A percentile compares a stretch with the other conserved stretches of the same genome.
phyloP scores from a whole-genome alignment of 2,329 filamentous ascomycete species.

The Emericellopsis atlantica region DNA sequence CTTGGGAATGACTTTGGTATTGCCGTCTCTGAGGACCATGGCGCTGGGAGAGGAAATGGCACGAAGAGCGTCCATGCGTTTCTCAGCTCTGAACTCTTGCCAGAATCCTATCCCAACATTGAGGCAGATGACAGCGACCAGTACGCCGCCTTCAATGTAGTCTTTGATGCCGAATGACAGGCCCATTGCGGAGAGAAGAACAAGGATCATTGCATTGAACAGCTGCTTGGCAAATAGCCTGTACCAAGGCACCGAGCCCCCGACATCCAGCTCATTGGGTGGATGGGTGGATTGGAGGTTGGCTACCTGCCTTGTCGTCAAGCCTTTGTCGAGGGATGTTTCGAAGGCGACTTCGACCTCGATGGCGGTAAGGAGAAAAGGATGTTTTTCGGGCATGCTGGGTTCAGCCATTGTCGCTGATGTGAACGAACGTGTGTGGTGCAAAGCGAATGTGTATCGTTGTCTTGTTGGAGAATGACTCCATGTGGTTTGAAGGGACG shows the following conservation, averaged over 20 bases:
- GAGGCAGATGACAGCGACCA: slow-evolving; percentile 53
- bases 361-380: slow-evolving; percentile 46
- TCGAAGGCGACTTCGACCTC: slow-evolving; percentile 50
- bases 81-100: slow-evolving; percentile 52
- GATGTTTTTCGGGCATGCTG: slow-evolving; percentile 27
- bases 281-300: slow-evolving; percentile 48
- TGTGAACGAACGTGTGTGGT: background rate
- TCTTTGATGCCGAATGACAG: slow-evolving; percentile 55
- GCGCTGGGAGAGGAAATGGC: slow-evolving; percentile 52
- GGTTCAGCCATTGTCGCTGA: slow-evolving; percentile 31
- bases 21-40: slow-evolving; percentile 47
- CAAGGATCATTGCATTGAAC: slow-evolving; percentile 67
- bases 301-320: slow-evolving; percentile 46
- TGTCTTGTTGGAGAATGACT: too few relatives aligned
- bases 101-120: slow-evolving; percentile 59
- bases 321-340: slow-evolving; percentile 54
- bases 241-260: slow-evolving; percentile 52
- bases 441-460: too few relatives aligned
- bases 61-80: slow-evolving; percentile 52
- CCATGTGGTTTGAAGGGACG: too few relatives aligned
- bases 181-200: slow-evolving; percentile 66
- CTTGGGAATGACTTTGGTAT: slow-evolving; percentile 44
- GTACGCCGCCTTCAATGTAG: slow-evolving; percentile 55
- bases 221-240: slow-evolving; percentile 64
- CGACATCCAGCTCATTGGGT: slow-evolving; percentile 58